phyloP scores from a whole-genome alignment of 306 rosid species.

The Abrus precatorius region DNA sequence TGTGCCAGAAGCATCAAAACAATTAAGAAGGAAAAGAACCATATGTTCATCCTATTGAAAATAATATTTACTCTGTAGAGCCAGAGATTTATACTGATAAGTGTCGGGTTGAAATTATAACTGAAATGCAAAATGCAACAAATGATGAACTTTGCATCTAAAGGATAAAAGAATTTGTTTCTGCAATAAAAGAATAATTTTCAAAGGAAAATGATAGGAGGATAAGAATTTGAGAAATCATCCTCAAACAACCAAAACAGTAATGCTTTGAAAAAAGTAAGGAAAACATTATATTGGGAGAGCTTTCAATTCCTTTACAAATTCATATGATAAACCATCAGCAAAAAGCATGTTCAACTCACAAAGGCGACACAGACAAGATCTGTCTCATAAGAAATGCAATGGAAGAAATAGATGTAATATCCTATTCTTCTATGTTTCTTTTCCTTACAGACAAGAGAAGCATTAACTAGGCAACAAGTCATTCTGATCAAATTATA shows the following conservation, averaged over 20 bases:
- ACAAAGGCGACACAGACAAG: background rate
- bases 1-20: conserved; percentile 49
- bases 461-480: conserved; percentile 31
- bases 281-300: conserved; percentile 24
- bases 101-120: conserved; percentile 37
- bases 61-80: conserved; percentile 7
- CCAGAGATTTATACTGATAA: conserved; percentile 15
- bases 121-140: conserved; percentile 37
- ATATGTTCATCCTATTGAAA: conserved; percentile 13
- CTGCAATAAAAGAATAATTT: background rate
- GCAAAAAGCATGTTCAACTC: conserved; percentile 30
- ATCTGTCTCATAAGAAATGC: conserved; percentile 22
- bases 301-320: conserved; percentile 29
- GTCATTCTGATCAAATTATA: conserved; percentile 33
- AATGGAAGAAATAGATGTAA: conserved; percentile 14
- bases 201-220: conserved; percentile 4
- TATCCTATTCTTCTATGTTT: conserved; percentile 26
- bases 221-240: conserved; percentile 13
- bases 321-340: conserved; percentile 4
- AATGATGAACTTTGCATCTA: conserved; percentile 26
- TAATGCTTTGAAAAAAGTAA: conserved; percentile 3
- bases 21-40: conserved; percentile 19
- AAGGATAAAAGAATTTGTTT: background rate
- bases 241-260: conserved; percentile 2
- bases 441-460: conserved; percentile 24